These are phyloP conservation scores for Coprinopsis sp. DNA, from an alignment of 768 basidiomycete species.

Conservation along the genomic window DNA sequence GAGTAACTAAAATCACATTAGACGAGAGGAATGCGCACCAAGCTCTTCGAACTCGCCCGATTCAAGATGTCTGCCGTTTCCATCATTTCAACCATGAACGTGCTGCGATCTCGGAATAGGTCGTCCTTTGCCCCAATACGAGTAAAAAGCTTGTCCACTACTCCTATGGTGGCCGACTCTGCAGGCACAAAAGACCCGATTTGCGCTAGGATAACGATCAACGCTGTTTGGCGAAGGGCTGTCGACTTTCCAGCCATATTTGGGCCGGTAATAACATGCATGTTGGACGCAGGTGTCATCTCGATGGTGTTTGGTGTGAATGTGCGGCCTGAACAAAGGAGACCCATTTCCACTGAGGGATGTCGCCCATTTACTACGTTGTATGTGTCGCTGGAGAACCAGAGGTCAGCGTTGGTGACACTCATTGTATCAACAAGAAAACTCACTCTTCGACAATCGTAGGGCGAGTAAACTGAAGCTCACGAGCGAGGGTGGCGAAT, in stretches of 20 bases:
- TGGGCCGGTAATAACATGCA: slow-evolving; percentile 89
- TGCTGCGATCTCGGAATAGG: slow-evolving; percentile 86
- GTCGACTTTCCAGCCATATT: slow-evolving; percentile 98
- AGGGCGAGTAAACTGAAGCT: slow-evolving; percentile 75
- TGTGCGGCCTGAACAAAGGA: slow-evolving; percentile 64
- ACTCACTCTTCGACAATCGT: slow-evolving; percentile 64
- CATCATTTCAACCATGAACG: slow-evolving; percentile 98
- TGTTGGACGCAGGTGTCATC: slow-evolving; percentile 52
- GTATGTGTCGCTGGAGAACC: slow-evolving; percentile 45
- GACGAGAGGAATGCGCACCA: slow-evolving; percentile 47
- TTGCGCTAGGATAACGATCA: slow-evolving; percentile 88
- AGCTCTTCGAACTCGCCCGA: slow-evolving; percentile 75
- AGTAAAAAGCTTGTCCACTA: slow-evolving; percentile 91
- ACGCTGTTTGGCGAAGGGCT: slow-evolving; percentile 83
- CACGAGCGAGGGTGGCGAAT: slow-evolving; percentile 75
- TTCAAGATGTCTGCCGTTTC: slow-evolving; percentile 90
- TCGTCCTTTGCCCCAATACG: slow-evolving; percentile 95
- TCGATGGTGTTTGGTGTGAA: slow-evolving; percentile 83
- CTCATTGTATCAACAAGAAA: neutral
- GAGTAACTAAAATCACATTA: neutral
- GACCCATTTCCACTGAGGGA: slow-evolving; percentile 87
- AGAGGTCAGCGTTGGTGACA: neutral
- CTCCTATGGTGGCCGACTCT: slow-evolving; percentile 68
- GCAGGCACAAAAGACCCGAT: slow-evolving; percentile 94
- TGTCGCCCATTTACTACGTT: slow-evolving; percentile 80